phyloP scores from a whole-genome alignment of 768 basidiomycete species.

The Gloeostereum incarnatum region DNA sequence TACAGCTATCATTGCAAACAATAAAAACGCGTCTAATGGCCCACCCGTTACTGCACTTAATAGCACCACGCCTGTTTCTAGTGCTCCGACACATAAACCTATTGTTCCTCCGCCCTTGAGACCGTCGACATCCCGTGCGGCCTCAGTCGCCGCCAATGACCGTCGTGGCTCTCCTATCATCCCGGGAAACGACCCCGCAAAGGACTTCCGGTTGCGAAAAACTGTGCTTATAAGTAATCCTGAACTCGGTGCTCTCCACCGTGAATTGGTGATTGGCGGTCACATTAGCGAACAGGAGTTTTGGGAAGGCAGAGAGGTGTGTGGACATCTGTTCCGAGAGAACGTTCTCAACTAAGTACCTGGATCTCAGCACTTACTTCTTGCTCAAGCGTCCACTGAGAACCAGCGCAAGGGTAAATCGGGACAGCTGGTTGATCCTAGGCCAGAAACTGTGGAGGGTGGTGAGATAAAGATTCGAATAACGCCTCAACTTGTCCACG shows the following conservation, averaged over 20 bases:
- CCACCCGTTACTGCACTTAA: slow-evolving; percentile 17
- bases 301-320: slow-evolving; percentile 93
- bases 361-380: slow-evolving; percentile 54
- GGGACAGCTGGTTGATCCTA: slow-evolving; percentile 81
- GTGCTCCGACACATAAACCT: slow-evolving; percentile 14
- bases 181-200: slow-evolving; percentile 46
- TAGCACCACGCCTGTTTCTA: slow-evolving; percentile 11
- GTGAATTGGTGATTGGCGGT: slow-evolving; percentile 77
- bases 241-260: slow-evolving; percentile 74
- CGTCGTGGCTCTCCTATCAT: slow-evolving; percentile 45
- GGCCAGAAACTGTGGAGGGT: slow-evolving; percentile 74
- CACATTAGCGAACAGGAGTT: slow-evolving; percentile 92
- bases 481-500: slow-evolving; percentile 85
- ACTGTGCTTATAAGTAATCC: slow-evolving; percentile 71
- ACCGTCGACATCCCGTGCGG: slow-evolving; percentile 48
- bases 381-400: slow-evolving; percentile 68
- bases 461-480: slow-evolving; percentile 87
- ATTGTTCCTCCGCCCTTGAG: slow-evolving; percentile 25
- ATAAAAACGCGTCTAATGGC: slow-evolving; percentile 32
- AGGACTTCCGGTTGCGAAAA: slow-evolving; percentile 69
- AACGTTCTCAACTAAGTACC: neutral
- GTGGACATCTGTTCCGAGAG: slow-evolving; percentile 9
- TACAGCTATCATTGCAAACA: slow-evolving; percentile 67
- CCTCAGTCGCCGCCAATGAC: slow-evolving; percentile 48
- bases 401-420: slow-evolving; percentile 73